Evolutionary conservation across 148 eudicot species (phyloP).

Genomic region (Gaultheria prostrata): DNA sequence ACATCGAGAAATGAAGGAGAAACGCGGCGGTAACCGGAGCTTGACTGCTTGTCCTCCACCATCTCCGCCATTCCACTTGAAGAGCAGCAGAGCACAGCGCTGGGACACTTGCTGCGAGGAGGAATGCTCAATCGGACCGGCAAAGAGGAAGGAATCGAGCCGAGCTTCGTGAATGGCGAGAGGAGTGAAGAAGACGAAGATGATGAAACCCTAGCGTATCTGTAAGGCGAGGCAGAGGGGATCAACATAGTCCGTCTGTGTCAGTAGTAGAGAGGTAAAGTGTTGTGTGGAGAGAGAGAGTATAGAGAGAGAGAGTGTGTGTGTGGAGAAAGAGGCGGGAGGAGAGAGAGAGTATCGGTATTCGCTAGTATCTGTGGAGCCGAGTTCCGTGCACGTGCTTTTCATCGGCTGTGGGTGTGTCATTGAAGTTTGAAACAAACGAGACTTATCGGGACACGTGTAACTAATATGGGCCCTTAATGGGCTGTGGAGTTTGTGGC

Average conservation of each 20-base stretch:
- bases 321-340: background rate
- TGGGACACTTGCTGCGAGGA: constrained; percentile 15
- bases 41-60: constrained; percentile 15
- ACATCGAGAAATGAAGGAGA: constrained; percentile 36
- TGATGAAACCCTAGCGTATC: constrained; percentile 19
- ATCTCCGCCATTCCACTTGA: constrained; percentile 15
- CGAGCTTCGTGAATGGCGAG: background rate
- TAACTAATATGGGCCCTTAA: background rate
- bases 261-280: background rate
- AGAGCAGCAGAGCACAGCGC: constrained; percentile 16
- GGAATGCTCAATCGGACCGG: constrained; percentile 14
- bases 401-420: background rate
- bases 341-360: background rate
- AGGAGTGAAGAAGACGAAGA: constrained; percentile 2
- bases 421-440: background rate
- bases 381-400: constrained; percentile 13
- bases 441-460: constrained; percentile 18
- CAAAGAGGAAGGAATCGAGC: constrained; percentile 3
- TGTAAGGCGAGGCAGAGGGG: constrained; percentile 24
- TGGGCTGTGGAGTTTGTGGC: background rate
- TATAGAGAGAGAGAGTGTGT: constrained; percentile 9
- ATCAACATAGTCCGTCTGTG: constrained; percentile 20
- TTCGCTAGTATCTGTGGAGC: background rate
- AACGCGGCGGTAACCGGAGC: background rate
- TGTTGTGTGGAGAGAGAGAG: background rate